Conservation (phyloP, 2,329 filamentous ascomycete genomes). For the Ramularia collo-cygni region DNA sequence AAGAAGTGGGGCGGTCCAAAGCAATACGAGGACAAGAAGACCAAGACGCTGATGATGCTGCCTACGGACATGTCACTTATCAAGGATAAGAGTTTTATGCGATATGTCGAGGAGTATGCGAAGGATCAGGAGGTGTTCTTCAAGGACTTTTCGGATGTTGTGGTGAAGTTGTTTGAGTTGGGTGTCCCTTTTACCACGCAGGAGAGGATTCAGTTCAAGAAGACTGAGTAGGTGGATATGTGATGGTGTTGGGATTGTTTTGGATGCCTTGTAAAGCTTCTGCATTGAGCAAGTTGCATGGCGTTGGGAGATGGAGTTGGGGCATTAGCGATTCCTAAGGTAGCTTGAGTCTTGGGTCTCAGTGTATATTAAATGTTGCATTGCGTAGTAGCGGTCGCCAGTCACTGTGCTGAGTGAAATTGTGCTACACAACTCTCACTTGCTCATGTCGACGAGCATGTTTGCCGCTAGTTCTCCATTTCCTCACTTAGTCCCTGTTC, state of each 20-base stretch:
- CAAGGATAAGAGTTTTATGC: conserved; percentile 79
- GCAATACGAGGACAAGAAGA: conserved; percentile 83
- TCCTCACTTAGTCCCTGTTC: too few species aligned
- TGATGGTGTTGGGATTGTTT: background rate
- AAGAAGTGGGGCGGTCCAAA: conserved; percentile 87
- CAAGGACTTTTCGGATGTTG: conserved; percentile 76
- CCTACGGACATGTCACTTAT: conserved; percentile 83
- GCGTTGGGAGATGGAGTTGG: too few species aligned
- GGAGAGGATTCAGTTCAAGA: conserved; percentile 43
- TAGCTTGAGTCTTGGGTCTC: too few species aligned
- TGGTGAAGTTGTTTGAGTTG: conserved; percentile 82
- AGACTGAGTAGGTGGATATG: conserved; percentile 26
- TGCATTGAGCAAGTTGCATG: too few species aligned
- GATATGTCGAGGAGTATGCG: conserved; percentile 78
- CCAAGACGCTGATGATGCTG: conserved; percentile 93
- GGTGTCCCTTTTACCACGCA: conserved; percentile 73
- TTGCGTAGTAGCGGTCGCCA: too few species aligned
- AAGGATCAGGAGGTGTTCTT: conserved; percentile 90
- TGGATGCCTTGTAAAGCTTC: too few species aligned
- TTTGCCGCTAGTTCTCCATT: too few species aligned
- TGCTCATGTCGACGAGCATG: too few species aligned
- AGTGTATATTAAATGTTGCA: too few species aligned
- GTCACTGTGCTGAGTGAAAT: too few species aligned
- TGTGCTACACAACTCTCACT: too few species aligned
- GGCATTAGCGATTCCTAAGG: too few species aligned